Base-by-base conservation (phyloP, 257 asterid genomes). In the Thymus quinquecostatus region DNA sequence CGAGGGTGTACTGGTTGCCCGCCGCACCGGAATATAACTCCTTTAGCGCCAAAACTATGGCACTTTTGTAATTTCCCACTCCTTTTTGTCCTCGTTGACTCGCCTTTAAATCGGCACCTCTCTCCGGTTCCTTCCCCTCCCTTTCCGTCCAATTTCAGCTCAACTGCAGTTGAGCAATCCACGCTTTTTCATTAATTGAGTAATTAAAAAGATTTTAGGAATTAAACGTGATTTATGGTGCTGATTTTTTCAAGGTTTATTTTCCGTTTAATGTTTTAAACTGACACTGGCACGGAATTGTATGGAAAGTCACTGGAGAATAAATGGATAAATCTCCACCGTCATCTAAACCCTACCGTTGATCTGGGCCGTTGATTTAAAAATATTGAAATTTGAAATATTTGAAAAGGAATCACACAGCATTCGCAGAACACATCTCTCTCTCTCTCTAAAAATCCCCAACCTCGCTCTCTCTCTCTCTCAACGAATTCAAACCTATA, bases 31-130 rank as follows among this genome's bases (percentile, higher is more conserved):
- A 47, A 8, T 50, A 58, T 41, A 33, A 21, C 67, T 60, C 13
- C 3, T 66, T 74, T 81, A 74, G 85, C 85, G 85, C 85, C 82
- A 81, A 81, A 81, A 64, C 8, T 54, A 11, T 33, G 65, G 79
- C n/a, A 66, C 30, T 63, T 47, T 72, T 30, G 62, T 65, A 43
- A 63, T 48, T n/a, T n/a, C 38, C 40, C 0, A 3, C 2, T 59
- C 45, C 7, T 65, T 61, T 34, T 63, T 47, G 64, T 51, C 78
- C 41, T 61, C 58, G 38, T 73, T 74, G 77, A 74, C 82, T 41
- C 51, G 38, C 30, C 77, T 71, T 79, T 75, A 53, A 60, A 30
- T 12, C 1, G 1, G 9, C 43, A 8, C 45, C 33, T 66, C 67
- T 40, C 69, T 71, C 64, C 78, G 67, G 78, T 75, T 54, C 67